Base-by-base conservation (phyloP, 306 rosid species). In the Acacia crassicarpa region DNA sequence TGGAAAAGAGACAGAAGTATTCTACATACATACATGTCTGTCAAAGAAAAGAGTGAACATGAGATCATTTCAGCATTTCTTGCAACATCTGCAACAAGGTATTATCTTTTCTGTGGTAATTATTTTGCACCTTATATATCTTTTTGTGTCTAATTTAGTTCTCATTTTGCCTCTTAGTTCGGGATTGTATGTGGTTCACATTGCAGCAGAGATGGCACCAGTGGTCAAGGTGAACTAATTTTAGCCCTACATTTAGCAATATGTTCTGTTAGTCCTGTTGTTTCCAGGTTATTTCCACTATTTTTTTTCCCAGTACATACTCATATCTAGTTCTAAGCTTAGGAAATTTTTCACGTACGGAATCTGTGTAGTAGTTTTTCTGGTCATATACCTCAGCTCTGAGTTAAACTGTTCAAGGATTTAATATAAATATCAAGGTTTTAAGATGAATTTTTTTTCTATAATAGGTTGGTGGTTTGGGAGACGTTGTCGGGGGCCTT, bases 151-250 rank as follows among this genome's bases (percentile, higher is more conserved):
- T 89, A 74, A 90, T 89, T 51, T 71, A 53, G 74, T 80, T 72
- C 81, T 66, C 81, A 83, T 87, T 62, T 85, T 84, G 48, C 10
- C 87, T 56, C 82, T 71, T 83, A 95, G 99, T 86, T 84, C 89
- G 84, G 99, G 92, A 88, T 88, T 95, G 81, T 62, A 91, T 81
- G 89, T 92, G 80, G 30, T 95, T 85, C 99, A 95, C 71, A 87
- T 95, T 81, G 99, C 99, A 59, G 96, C 96, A 77, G 99, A 95
- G 97, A 89, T 95, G 97, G 99, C 98, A 83, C 98, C 98, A 49
- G 91, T 95, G 53, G 99, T 98, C 78, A 93, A 93, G 98, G 99
- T 87, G 75, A 88, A 85, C 67, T 83, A 53, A 63, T 73, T 82
- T 72, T 81, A 65, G 71, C 35, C 76, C 78, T 14, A 69, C 12